Conservation (phyloP, 768 basidiomycete species). For the Auricularia sp. region DNA sequence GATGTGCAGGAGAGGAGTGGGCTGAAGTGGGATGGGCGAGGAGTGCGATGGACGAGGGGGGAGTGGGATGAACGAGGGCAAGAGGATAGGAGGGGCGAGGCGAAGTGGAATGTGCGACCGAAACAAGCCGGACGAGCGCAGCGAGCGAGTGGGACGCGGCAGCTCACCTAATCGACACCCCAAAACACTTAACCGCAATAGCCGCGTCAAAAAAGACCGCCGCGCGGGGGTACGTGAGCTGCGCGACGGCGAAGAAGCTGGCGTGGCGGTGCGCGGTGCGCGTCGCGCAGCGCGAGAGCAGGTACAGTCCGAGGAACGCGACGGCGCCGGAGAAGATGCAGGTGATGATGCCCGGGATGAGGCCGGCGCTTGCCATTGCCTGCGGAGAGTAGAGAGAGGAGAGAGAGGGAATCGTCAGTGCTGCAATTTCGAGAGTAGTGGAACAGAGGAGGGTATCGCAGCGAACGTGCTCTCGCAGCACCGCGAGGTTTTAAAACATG, state of each 20-base stretch:
- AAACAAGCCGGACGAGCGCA: background rate
- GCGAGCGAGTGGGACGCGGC: conserved; percentile 6
- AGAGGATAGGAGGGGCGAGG: no score
- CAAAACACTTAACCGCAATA: conserved; percentile 94
- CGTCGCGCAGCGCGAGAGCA: conserved; percentile 76
- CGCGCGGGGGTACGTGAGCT: conserved; percentile 82
- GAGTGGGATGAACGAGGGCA: no score
- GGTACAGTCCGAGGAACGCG: conserved; percentile 78
- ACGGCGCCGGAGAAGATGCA: conserved; percentile 72
- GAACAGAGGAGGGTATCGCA: no score
- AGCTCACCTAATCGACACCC: conserved; percentile 80
- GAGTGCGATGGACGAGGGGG: no score
- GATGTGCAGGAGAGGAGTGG: no score
- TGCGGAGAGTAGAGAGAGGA: conserved; percentile 17
- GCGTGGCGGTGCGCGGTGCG: conserved; percentile 62
- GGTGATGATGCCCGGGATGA: conserved; percentile 84
- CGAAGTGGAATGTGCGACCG: no score
- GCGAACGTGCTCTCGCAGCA: no score
- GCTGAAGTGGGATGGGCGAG: no score
- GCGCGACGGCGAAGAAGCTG: conserved; percentile 75
- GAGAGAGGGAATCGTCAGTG: background rate
- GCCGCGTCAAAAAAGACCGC: conserved; percentile 88
- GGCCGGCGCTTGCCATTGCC: conserved; percentile 85
- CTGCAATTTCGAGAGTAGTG: no score
- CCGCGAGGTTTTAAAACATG: no score